Base-by-base conservation (phyloP, 2,329 filamentous ascomycete genomes). In the Tolypocladium ovalisporum region DNA sequence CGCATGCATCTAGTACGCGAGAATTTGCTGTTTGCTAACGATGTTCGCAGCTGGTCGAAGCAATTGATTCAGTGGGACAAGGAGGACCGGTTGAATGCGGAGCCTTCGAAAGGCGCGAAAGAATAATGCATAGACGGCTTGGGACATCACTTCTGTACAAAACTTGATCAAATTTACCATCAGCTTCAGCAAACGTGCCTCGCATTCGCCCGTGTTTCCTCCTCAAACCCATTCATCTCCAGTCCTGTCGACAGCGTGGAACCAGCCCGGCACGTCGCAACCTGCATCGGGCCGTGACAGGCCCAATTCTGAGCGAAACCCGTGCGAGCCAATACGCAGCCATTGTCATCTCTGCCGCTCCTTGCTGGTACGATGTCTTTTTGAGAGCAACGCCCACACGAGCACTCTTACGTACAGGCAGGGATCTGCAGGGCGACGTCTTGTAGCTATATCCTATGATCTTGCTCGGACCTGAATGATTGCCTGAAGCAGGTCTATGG, bases 61-160 rank as follows among this genome's bases (percentile, higher is more conserved):
- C 74, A 77, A 59, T 65, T 77, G 69, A 72, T 72, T 59, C 67
- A 73, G 62, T 76, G 72, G 71, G 74, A 76, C 57, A 72, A 71
- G 64, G 73, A 76, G 68, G 74, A 76, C 54, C 67, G 64, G 56
- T 57, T 63, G 59, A 71, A 72, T 63, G 63, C 67, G 34, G 69
- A 68, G 59, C 65, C 68, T 57, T 62, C 61, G 42, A 66, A 70
- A 60, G 64, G 55, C 27, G 53, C 60, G 57, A 65, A 69, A 61
- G 66, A 69, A 56, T 66, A 62, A 62, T 58, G 58, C 57, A 54
- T 62, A 61, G 54, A 60, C 52, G 34, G 44, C 22, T 10, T 35
- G 39, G 44, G 40, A 27, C 49, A 54, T 39, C 47, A 13, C 19
- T 36, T 56, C 56, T 62, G 60, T 62, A 60, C 55, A 60, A 58